Percentiles rank a stretch among this genome's conserved stretches.
Evolutionary conservation across 1,284 basidiomycete species (phyloP).

Genomic region (Boletellus deceptivus): DNA sequence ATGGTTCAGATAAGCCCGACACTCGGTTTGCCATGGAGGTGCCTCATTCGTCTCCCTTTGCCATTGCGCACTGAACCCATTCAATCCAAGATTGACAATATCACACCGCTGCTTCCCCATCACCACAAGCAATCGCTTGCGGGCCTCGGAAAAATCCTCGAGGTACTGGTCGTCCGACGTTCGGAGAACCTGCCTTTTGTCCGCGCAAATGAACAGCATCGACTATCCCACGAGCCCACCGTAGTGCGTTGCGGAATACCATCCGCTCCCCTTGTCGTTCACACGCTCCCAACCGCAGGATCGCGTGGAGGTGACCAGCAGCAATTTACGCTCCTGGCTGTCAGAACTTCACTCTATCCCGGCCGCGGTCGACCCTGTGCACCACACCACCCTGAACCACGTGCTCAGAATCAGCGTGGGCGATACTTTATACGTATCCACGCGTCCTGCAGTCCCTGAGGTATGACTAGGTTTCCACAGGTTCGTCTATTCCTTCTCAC

Average conservation of each 20-base stretch:
- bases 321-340: slow-evolving; percentile 49
- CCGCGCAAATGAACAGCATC: slow-evolving; percentile 39
- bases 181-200: slow-evolving; percentile 38
- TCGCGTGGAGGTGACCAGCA: slow-evolving; percentile 45
- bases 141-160: slow-evolving; percentile 46
- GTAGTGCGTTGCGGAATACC: slow-evolving; percentile 33
- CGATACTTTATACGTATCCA: slow-evolving; percentile 50
- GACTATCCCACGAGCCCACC: slow-evolving; percentile 29
- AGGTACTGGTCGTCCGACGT: slow-evolving; percentile 53
- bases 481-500: slow-evolving; percentile 18
- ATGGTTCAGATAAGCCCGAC: slow-evolving; percentile 96
- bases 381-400: slow-evolving; percentile 29
- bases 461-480: slow-evolving; percentile 30
- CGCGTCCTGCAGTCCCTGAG: slow-evolving; percentile 45
- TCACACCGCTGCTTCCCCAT: slow-evolving; percentile 46
- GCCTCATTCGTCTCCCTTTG: slow-evolving; percentile 17
- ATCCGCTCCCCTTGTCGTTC: slow-evolving; percentile 4
- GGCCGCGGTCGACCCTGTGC: slow-evolving; percentile 27
- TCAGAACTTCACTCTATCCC: slow-evolving; percentile 31
- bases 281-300: slow-evolving; percentile 38
- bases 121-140: slow-evolving; percentile 37
- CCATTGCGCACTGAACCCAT: slow-evolving; percentile 14
- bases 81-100: slow-evolving; percentile 48
- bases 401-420: slow-evolving; percentile 33
- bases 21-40: slow-evolving; percentile 85